Evolutionary conservation across 352 stramenopile species (phyloP).

Genomic region (Pythium chondricola): DNA sequence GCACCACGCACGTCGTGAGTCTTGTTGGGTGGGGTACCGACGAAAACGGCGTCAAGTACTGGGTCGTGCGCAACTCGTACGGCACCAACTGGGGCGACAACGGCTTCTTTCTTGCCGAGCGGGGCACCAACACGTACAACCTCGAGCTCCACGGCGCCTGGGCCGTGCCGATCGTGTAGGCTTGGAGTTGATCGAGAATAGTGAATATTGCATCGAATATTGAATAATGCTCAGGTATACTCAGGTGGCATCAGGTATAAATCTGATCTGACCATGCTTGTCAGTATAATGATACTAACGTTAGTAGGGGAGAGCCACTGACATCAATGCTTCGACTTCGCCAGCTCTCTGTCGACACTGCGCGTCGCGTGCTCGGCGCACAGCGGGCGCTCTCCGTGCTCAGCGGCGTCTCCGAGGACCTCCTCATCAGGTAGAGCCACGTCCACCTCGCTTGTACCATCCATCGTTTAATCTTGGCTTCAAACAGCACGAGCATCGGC

Average conservation of each 20-base stretch:
- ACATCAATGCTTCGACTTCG: no score
- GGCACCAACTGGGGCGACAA: slow-evolving; percentile 71
- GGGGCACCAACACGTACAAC: slow-evolving; percentile 74
- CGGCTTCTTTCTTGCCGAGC: slow-evolving; percentile 67
- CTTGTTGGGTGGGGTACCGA: slow-evolving; percentile 93
- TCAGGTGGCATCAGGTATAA: slow-evolving; percentile 6
- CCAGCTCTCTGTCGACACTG: no score
- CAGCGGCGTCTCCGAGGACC: slow-evolving; percentile 67
- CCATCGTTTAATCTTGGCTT: neutral
- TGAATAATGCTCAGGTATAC: slow-evolving; percentile 1
- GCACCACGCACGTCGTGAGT: slow-evolving; percentile 90
- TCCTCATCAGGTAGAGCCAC: slow-evolving; percentile 49
- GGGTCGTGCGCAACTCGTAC: slow-evolving; percentile 94
- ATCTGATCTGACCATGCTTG: no score
- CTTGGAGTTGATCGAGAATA: neutral
- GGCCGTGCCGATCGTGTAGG: slow-evolving; percentile 56
- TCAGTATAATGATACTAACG: no score
- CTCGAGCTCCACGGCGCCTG: slow-evolving; percentile 67
- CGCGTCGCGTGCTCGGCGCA: neutral
- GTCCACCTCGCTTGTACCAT: neutral
- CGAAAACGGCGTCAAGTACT: slow-evolving; percentile 89
- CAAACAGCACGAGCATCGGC: slow-evolving; percentile 63
- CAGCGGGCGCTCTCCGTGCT: slow-evolving; percentile 64
- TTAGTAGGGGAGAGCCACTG: no score
- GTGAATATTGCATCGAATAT: no score